Base-by-base conservation (phyloP, 768 basidiomycete species). In the Thelephora ganbajun region DNA sequence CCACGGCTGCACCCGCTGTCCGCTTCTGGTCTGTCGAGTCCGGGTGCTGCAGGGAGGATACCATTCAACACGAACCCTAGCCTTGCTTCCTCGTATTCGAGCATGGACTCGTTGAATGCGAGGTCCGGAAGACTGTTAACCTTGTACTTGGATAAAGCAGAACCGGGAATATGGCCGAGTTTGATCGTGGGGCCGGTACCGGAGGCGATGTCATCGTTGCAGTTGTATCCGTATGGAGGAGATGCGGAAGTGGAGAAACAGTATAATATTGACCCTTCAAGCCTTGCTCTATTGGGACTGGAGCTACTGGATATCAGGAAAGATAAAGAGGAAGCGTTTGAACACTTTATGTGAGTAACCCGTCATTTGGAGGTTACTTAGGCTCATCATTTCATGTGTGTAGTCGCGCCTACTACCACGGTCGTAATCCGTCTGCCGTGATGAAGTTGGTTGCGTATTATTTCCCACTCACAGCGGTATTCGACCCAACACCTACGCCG, bases 241-340 rank as follows among this genome's bases (percentile, higher is more conserved):
- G 47, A 48, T 16, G 44, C 44, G 20, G 59, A 56, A 35, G 45
- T 51, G 14, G 83, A 87, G 49, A 70, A 74, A 42, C 71, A 74
- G 55, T 89, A 83, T 54, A 88, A 89, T 54, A 86, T 89, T 83
- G 86, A 89, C 59, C 79, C 86, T 1, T 89, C 86, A 12, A 88
- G 85, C 62, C 65, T 89, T 22, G 77, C 79, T 1, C 63, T 88
- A 46, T 72, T 79, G 50, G 86, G 73, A 7, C 64, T 86, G 37
- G 86, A 89, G 54, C 57, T 80, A 35, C 73, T 74, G 43, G 85
- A 88, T 58, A 84, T 89, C 44, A 71, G 82, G 43, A 79, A 79
- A 57, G 75, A 86, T 44, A 77, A 72, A 50, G 80, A 83, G 39
- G 80, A 79, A 50, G 86, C 86, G 3, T 89, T 89, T 53, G 85